A percentile compares a stretch with the other conserved stretches of the same genome.
Evolutionary conservation across 1,284 basidiomycete species (phyloP).

Genomic region (Fomitopsis palustris): DNA sequence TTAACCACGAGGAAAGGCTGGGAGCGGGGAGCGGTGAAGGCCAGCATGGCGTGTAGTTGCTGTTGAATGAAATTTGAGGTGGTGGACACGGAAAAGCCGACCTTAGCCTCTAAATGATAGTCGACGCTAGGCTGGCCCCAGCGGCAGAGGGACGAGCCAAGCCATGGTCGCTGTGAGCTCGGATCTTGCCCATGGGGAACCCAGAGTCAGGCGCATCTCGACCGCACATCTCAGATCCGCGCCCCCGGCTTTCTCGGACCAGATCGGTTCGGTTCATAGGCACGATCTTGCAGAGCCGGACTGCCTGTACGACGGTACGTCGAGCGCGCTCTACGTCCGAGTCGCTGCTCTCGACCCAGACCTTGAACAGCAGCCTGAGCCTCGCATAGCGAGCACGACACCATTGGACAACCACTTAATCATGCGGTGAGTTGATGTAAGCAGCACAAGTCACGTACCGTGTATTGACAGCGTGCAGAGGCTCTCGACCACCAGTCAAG

Average conservation of each 20-base stretch:
- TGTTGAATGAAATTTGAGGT: not conserved
- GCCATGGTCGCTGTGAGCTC: not conserved
- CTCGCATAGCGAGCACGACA: too few relatives aligned
- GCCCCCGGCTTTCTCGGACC: not conserved
- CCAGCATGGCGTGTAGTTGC: conserved; percentile 11
- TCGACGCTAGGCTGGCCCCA: not conserved
- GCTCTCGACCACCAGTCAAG: conserved; percentile 14
- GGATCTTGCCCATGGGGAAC: not conserved
- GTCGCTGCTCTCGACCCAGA: not conserved
- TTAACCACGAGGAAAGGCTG: conserved; percentile 11
- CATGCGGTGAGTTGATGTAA: not conserved
- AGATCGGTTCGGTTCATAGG: not conserved
- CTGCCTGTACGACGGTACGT: not conserved
- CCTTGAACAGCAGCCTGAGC: too few relatives aligned
- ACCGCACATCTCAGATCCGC: not conserved
- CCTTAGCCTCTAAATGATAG: not conserved
- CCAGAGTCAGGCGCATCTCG: not conserved
- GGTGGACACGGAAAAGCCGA: conserved; percentile 4
- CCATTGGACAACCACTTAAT: not conserved
- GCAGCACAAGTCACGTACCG: not conserved
- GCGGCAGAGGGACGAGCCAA: not conserved
- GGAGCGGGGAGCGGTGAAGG: conserved; percentile 14
- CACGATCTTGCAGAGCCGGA: not conserved
- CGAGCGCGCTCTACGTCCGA: not conserved
- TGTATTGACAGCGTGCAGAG: not conserved